phyloP scores from a whole-genome alignment of 2,329 filamentous ascomycete genomes.

The Calonectria crousiana region DNA sequence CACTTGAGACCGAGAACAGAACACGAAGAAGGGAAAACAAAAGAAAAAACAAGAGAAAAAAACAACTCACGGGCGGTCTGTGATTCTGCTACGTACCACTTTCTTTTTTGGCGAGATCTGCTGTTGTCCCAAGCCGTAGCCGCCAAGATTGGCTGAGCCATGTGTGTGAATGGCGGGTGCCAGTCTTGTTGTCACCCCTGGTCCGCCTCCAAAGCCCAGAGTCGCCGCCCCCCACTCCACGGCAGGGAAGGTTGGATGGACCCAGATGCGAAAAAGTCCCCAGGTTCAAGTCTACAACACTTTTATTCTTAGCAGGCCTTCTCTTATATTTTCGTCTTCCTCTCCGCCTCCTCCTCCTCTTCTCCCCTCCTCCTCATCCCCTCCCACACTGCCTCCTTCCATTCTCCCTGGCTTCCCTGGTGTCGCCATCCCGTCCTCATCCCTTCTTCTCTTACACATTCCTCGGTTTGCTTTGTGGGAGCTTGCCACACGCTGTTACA shows the following conservation, averaged over 20 bases:
- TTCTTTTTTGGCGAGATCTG: background rate
- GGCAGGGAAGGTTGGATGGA: conserved; percentile 19
- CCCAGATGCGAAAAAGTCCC: conserved; percentile 25
- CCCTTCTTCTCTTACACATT: background rate
- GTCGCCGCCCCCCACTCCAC: conserved; percentile 11
- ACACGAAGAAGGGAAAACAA: background rate
- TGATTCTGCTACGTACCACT: background rate
- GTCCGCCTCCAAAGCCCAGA: conserved; percentile 1
- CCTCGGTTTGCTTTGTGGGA: background rate
- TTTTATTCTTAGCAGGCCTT: conserved; percentile 5
- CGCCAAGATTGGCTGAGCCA: background rate
- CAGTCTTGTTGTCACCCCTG: background rate
- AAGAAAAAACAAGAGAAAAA: too few relatives aligned
- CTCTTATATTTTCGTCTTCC: conserved; percentile 4
- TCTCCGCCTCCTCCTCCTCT: background rate
- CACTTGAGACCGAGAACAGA: background rate
- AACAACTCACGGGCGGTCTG: background rate
- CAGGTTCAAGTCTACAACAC: conserved; percentile 1
- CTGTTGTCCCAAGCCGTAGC: background rate
- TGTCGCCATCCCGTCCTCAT: background rate
- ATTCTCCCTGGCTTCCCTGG: background rate
- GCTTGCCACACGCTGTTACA: background rate
- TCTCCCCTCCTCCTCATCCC: background rate
- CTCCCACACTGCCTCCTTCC: background rate
- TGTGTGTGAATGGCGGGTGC: conserved; percentile 2